A percentile compares a stretch with the other conserved stretches of the same genome.
These are phyloP conservation scores for Solanum bulbocastanum DNA, from an alignment of 257 asterid species.

Conservation along the genomic window DNA sequence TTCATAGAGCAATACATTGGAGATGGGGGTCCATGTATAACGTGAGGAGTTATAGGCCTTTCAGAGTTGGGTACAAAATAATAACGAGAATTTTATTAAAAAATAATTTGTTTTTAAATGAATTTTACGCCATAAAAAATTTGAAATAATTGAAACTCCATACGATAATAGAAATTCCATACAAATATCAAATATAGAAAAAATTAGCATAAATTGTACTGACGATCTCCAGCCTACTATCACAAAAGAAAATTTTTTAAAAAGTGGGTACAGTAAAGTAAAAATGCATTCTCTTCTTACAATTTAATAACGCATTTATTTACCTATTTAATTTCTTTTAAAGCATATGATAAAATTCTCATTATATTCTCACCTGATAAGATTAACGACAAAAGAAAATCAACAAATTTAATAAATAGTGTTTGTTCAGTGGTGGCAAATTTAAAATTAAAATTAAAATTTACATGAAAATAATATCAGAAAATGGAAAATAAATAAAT, in stretches of 20 bases:
- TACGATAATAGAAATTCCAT: no score
- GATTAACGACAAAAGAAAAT: not conserved
- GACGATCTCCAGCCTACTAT: no score
- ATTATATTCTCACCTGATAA: not conserved
- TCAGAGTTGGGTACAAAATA: not conserved
- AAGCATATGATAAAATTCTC: not conserved
- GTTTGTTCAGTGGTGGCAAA: no score
- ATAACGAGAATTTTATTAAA: no score
- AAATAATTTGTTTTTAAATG: rapidly evolving
- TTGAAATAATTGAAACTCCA: not conserved
- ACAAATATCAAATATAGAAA: not conserved
- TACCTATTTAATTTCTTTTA: not conserved
- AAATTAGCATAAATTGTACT: no score
- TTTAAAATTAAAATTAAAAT: no score
- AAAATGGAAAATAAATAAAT: not conserved
- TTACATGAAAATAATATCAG: not conserved
- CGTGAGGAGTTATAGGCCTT: not conserved
- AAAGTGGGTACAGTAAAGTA: no score
- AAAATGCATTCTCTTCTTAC: not conserved
- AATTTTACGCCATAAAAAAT: not conserved
- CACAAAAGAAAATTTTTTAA: no score
- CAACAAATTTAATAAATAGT: not conserved
- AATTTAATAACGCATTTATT: not conserved
- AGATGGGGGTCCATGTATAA: not conserved
- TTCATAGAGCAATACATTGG: not conserved